phyloP scores from a whole-genome alignment of 257 asterid genomes.

The Gardenia jasminoides region DNA sequence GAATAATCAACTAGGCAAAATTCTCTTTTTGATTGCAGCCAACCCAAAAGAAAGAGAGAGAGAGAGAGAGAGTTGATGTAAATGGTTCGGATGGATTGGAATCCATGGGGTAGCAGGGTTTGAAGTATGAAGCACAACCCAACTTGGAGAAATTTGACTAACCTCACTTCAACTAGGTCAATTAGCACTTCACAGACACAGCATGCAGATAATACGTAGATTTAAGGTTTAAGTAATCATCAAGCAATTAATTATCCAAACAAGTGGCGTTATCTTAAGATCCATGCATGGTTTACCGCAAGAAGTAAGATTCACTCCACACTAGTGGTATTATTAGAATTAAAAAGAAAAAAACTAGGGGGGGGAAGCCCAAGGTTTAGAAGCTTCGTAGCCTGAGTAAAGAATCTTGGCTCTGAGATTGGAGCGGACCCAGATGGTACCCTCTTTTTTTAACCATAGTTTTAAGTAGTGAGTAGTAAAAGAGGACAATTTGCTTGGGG shows the following conservation, averaged over 20 bases:
- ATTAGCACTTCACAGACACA: too few species aligned
- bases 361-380: constrained; percentile 42
- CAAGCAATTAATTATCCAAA: background rate
- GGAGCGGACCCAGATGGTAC: constrained; percentile 14
- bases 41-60: too few species aligned
- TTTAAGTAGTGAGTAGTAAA: too few species aligned
- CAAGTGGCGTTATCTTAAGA: background rate
- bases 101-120: background rate
- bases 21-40: too few species aligned
- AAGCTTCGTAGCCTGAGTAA: constrained; percentile 60
- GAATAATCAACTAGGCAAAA: too few species aligned
- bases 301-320: background rate
- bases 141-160: too few species aligned
- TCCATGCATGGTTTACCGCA: background rate
- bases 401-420: constrained; percentile 57
- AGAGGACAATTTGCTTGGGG: background rate
- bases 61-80: too few species aligned
- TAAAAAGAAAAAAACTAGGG: background rate
- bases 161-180: background rate
- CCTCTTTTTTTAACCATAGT: too few species aligned
- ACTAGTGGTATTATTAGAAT: background rate
- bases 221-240: background rate
- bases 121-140: too few species aligned
- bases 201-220: background rate
- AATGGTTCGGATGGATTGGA: too few species aligned